Percentiles rank a stretch among this genome's conserved stretches.
Evolutionary conservation across 257 asterid genomes (phyloP).

Genomic region (Solanum appendiculatum): DNA sequence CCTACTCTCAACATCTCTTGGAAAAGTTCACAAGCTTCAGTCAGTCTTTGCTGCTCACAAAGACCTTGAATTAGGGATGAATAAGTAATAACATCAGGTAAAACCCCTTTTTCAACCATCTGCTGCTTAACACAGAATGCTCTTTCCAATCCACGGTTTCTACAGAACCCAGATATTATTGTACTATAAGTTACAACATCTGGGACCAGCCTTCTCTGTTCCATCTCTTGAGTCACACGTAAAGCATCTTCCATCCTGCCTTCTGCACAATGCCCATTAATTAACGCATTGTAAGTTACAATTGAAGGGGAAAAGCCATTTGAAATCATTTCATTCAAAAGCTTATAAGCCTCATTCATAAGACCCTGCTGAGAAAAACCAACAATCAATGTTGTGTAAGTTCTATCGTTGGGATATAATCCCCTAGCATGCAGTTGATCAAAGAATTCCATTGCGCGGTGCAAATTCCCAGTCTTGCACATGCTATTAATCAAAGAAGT

Average conservation of each 20-base stretch:
- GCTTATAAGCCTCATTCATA: slow-evolving; percentile 54
- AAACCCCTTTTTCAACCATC: slow-evolving; percentile 60
- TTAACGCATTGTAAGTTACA: slow-evolving; percentile 73
- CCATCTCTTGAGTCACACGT: slow-evolving; percentile 42
- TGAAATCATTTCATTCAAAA: slow-evolving; percentile 46
- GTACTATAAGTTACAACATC: slow-evolving; percentile 86
- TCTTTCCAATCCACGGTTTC: slow-evolving; percentile 43
- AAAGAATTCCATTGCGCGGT: slow-evolving; percentile 63
- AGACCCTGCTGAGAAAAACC: slow-evolving; percentile 78
- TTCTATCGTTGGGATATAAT: slow-evolving; percentile 61
- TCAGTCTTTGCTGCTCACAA: slow-evolving; percentile 47
- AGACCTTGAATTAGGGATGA: slow-evolving; percentile 83
- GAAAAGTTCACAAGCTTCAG: slow-evolving; percentile 58
- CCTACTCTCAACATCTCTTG: slow-evolving; percentile 57
- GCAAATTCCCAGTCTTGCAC: slow-evolving; percentile 62
- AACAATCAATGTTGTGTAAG: slow-evolving; percentile 72
- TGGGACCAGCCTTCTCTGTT: slow-evolving; percentile 35
- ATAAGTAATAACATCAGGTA: slow-evolving; percentile 64
- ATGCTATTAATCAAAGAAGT: slow-evolving; percentile 67
- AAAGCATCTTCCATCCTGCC: slow-evolving; percentile 58
- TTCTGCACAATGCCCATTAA: slow-evolving; percentile 63
- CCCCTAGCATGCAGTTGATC: slow-evolving; percentile 68
- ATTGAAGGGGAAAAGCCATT: slow-evolving; percentile 58
- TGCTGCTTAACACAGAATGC: slow-evolving; percentile 60
- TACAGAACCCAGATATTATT: slow-evolving; percentile 52